Conservation (phyloP, 192 early-diverging fungal species). For the Podila epicladia region DNA sequence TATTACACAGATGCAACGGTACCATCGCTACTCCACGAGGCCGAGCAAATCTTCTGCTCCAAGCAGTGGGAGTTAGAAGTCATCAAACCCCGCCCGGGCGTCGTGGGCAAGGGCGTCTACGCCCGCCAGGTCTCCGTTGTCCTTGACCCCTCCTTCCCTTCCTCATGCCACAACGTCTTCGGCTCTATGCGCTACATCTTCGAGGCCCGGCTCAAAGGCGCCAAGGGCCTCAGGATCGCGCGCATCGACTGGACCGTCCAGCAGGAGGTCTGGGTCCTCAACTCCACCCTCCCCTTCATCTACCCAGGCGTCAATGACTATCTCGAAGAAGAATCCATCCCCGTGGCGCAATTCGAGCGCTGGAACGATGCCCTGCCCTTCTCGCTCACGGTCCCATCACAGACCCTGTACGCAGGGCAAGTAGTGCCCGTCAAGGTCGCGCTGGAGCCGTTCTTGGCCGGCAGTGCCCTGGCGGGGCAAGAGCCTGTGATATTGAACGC, state of each 20-base stretch:
- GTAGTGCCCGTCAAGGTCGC: slow-evolving; percentile 12
- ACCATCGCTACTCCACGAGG: slow-evolving; percentile 4
- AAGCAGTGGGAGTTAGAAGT: slow-evolving; percentile 25
- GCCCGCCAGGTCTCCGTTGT: slow-evolving; percentile 14
- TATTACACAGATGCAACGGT: slow-evolving; percentile 3
- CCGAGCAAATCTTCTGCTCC: slow-evolving; percentile 13
- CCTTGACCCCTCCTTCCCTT: slow-evolving; percentile 17
- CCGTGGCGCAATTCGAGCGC: background rate
- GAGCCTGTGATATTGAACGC: slow-evolving; percentile 3
- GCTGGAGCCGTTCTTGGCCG: background rate
- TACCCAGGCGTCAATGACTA: background rate
- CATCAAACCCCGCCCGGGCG: slow-evolving; percentile 10
- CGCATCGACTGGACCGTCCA: slow-evolving; percentile 10
- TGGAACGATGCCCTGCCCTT: slow-evolving; percentile 11
- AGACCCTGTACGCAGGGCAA: slow-evolving; percentile 6
- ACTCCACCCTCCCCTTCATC: slow-evolving; percentile 15
- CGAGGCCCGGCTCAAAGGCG: slow-evolving; percentile 28
- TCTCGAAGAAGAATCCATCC: background rate
- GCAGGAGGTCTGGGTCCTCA: slow-evolving; percentile 35
- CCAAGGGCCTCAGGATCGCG: slow-evolving; percentile 16
- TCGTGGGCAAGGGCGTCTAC: slow-evolving; percentile 20
- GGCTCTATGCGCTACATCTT: slow-evolving; percentile 27
- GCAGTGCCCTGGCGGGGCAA: background rate
- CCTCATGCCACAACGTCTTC: slow-evolving; percentile 8
- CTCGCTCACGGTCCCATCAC: slow-evolving; percentile 8